Evolutionary conservation across 2,329 filamentous ascomycete genomes (phyloP), one percentile per base, ranked within the genome.

Genomic region (Beauveria brongniartii): DNA sequence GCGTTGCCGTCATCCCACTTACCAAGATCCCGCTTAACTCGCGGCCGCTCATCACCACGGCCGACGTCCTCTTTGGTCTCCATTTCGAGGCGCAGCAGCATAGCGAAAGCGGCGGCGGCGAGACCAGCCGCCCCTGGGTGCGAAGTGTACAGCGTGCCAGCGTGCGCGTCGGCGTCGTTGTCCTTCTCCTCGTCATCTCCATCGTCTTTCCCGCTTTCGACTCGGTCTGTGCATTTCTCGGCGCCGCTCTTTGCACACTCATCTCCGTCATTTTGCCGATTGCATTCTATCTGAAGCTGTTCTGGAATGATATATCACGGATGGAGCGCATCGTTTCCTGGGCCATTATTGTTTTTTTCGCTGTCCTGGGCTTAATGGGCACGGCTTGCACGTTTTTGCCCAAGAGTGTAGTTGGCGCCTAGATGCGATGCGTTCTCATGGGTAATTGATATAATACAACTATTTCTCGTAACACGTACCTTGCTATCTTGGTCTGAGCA

Each of bases 11-110:
- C 70, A 96, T 97, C 65, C 94, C 93, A 0, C 78, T 99, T 56
- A 97, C 93, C 41, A 99, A 99, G 75, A 86, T 97, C n/a, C 92
- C 92, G 0, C 79, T 97, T 41, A 95, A 92, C 71, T 88, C 90
- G 9, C 88, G 92, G 2, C 94, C 93, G 12, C 92, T 97, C 66
- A 84, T 96, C 65, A 87, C 87, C 37, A 97, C 92, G 0, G 74
- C 90, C 57, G 94, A 97, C 76, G 84, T 94, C 54, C 76, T 96
- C 61, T 82, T 85, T 63, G 91, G 92, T 51, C 80, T 97, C 48
- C 86, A 90, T 69, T 72, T 73, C 58, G 65, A 77, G n/a, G n/a
- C 28, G 59, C 72, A 74, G 50, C 65, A 77, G 28, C 61, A 70
- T 26, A 12, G 18, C 18, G 73, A 73, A 43, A 63, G 77, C 56